phyloP scores from a whole-genome alignment of 2,329 filamentous ascomycete genomes.

The Cladosporium sp. region DNA sequence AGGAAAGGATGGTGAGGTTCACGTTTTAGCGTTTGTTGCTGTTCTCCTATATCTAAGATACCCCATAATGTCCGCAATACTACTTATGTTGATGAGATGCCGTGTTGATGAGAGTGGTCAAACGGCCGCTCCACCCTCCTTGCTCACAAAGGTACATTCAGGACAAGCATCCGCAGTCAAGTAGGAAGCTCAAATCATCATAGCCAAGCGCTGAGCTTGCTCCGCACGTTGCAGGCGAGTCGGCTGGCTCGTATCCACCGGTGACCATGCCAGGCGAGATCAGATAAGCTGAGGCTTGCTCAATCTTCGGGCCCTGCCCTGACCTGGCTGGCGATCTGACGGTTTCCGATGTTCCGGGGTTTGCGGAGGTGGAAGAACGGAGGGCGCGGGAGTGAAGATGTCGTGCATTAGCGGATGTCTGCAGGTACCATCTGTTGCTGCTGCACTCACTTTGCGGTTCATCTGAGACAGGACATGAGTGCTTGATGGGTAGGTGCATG shows the following conservation, averaged over 20 bases:
- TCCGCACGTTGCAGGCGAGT: not conserved
- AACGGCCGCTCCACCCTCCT: too few relatives aligned
- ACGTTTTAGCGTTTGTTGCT: slow-evolving; percentile 14
- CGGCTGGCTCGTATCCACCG: not conserved
- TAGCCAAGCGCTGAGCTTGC: not conserved
- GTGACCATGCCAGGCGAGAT: not conserved
- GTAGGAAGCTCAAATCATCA: too few relatives aligned
- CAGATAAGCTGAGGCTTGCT: slow-evolving; percentile 7
- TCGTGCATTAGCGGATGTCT: slow-evolving; percentile 8
- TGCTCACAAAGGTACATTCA: too few relatives aligned
- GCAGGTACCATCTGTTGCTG: slow-evolving; percentile 1
- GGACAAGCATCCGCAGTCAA: too few relatives aligned
- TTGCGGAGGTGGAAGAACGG: not conserved
- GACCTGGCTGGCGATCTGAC: slow-evolving; percentile 2
- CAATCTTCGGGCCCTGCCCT: not conserved
- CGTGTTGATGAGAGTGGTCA: too few relatives aligned
- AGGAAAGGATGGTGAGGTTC: slow-evolving; percentile 17
- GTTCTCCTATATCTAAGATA: slow-evolving; percentile 1
- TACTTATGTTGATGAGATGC: not conserved
- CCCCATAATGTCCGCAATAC: slow-evolving; percentile 6
- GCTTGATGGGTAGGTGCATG: too few relatives aligned
- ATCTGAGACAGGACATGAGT: too few relatives aligned
- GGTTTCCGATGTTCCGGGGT: too few relatives aligned
- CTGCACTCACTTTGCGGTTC: too few relatives aligned
- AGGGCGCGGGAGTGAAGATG: slow-evolving; percentile 1